phyloP scores from a whole-genome alignment of 192 early-diverging fungal genomes.

The Powellomyces hirtus region DNA sequence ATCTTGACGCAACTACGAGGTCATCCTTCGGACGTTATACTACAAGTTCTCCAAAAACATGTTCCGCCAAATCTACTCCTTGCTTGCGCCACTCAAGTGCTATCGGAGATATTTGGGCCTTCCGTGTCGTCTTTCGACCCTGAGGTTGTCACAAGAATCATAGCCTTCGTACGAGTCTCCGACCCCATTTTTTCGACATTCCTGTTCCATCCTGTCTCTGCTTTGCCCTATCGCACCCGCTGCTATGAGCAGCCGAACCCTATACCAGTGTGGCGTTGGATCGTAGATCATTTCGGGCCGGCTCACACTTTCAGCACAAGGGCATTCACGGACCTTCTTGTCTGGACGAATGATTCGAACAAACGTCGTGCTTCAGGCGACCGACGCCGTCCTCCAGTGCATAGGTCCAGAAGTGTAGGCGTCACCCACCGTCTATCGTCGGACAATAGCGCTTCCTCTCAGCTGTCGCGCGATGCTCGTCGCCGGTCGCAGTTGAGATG shows the following conservation, averaged over 20 bases:
- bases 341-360: conserved; percentile 8
- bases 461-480: too few relatives aligned
- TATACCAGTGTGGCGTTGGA: conserved; percentile 10
- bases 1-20: neutral
- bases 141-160: neutral
- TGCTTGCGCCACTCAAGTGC: neutral
- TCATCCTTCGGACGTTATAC: neutral
- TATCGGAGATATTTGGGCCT: conserved; percentile 1
- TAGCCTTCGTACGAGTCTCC: neutral
- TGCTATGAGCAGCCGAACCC: conserved; percentile 26
- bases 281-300: conserved; percentile 12
- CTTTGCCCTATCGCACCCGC: conserved; percentile 15
- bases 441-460: too few relatives aligned
- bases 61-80: conserved; percentile 11
- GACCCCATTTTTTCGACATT: neutral
- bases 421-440: too few relatives aligned
- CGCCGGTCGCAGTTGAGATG: too few relatives aligned
- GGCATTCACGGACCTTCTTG: conserved; percentile 17
- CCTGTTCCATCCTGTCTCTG: conserved; percentile 9
- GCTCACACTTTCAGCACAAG: neutral
- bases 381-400: too few relatives aligned
- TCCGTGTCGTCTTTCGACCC: neutral
- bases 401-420: too few relatives aligned
- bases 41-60: neutral
- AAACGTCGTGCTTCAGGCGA: too few relatives aligned